These are phyloP conservation scores for Cetraspora pellucida DNA, from an alignment of 192 early-diverging fungal species.

Conservation along the genomic window DNA sequence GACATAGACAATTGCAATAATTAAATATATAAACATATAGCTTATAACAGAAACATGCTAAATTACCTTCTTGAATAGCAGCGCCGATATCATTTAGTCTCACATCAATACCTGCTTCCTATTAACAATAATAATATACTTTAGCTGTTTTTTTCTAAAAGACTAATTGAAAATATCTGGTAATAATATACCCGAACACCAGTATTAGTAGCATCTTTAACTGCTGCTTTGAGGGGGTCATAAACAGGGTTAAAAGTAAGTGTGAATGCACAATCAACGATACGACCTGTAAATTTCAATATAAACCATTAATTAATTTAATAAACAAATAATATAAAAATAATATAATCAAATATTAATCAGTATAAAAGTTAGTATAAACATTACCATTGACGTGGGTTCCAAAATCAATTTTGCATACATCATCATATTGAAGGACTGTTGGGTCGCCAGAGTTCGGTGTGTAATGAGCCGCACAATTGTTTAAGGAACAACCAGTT, in stretches of 20 bases:
- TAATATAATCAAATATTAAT: background rate
- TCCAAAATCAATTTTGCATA: slow-evolving; percentile 97
- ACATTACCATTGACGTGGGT: slow-evolving; percentile 82
- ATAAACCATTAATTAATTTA: background rate
- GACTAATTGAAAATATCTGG: slow-evolving; percentile 65
- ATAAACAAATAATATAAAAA: background rate
- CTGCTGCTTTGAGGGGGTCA: slow-evolving; percentile 82
- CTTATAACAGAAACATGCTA: background rate
- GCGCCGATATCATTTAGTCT: slow-evolving; percentile 93
- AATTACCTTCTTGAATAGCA: slow-evolving; percentile 78
- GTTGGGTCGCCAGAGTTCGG: slow-evolving; percentile 97
- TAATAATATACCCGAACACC: slow-evolving; percentile 83
- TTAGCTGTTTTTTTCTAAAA: too few relatives aligned
- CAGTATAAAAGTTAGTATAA: slow-evolving; percentile 23
- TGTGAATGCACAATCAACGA: slow-evolving; percentile 95
- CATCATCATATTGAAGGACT: slow-evolving; percentile 85
- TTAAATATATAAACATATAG: too few relatives aligned
- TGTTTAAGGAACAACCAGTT: slow-evolving; percentile 90
- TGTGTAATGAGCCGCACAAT: slow-evolving; percentile 97
- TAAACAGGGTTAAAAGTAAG: slow-evolving; percentile 90
- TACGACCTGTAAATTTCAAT: slow-evolving; percentile 74
- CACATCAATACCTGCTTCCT: slow-evolving; percentile 96
- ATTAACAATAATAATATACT: slow-evolving; percentile 5
- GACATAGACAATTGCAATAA: too few relatives aligned
- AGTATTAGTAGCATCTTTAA: slow-evolving; percentile 94